Conservation (phyloP, 192 early-diverging fungal genomes). For the Phycomyces nitens region DNA sequence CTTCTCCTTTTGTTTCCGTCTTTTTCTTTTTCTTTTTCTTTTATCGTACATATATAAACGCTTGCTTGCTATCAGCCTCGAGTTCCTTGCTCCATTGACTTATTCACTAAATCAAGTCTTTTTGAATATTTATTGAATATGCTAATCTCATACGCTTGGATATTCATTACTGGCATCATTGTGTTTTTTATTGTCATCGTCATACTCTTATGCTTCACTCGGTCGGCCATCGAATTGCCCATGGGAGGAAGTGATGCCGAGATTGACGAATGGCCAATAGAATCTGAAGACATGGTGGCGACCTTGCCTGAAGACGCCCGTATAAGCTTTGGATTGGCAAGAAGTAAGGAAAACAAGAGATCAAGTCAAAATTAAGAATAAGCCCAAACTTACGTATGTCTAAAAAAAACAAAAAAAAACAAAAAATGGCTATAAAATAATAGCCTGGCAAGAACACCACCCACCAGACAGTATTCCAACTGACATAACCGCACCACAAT, state of each 20-base stretch:
- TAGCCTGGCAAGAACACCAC: slow-evolving; percentile 67
- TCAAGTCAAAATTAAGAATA: not conserved
- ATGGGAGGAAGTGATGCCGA: slow-evolving; percentile 17
- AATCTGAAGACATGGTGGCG: slow-evolving; percentile 27
- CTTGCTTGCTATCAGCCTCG: no score
- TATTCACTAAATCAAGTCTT: not conserved
- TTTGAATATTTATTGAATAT: not conserved
- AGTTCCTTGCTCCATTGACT: not conserved
- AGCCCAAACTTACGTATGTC: not conserved
- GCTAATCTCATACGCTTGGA: slow-evolving; percentile 26
- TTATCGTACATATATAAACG: no score
- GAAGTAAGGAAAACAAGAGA: slow-evolving; percentile 26
- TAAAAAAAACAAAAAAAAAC: not conserved
- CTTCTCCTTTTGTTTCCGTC: no score
- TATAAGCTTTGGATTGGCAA: slow-evolving; percentile 44
- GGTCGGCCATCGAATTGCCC: slow-evolving; percentile 20
- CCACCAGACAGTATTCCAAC: slow-evolving; percentile 75
- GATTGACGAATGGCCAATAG: slow-evolving; percentile 40
- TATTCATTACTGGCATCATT: slow-evolving; percentile 33
- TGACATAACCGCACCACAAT: slow-evolving; percentile 71
- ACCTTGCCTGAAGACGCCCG: slow-evolving; percentile 41
- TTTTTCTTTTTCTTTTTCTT: no score
- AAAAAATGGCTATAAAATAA: not conserved
- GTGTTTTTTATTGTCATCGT: slow-evolving; percentile 34
- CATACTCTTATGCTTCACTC: slow-evolving; percentile 36